A percentile compares a stretch with the other conserved stretches of the same genome.
These are phyloP conservation scores for Powellomyces hirtus DNA, from an alignment of 192 early-diverging fungal genomes.

Conservation along the genomic window DNA sequence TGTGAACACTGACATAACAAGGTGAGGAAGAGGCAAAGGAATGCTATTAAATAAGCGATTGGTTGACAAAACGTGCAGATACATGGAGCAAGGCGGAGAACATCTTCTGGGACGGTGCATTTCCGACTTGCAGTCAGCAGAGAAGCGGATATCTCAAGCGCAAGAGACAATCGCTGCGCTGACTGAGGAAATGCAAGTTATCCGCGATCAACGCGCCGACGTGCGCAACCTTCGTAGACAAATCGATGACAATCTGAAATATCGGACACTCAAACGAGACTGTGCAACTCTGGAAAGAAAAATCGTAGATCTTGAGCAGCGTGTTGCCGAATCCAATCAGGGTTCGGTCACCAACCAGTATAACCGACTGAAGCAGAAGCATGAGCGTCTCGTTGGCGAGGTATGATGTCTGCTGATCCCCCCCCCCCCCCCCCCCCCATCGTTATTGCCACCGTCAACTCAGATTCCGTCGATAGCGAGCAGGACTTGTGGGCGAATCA, in stretches of 20 bases:
- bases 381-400: conserved; percentile 32
- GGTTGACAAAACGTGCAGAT: conserved; percentile 16
- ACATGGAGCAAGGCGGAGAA: conserved; percentile 6
- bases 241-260: conserved; percentile 50
- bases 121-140: conserved; percentile 7
- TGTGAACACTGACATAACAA: conserved; percentile 31
- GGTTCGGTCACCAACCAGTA: conserved; percentile 31
- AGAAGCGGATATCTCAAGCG: conserved; percentile 31
- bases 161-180: conserved; percentile 37
- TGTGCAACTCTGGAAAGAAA: conserved; percentile 29
- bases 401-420: conserved; percentile 21
- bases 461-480: conserved; percentile 35
- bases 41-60: conserved; percentile 3
- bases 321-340: conserved; percentile 32
- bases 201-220: conserved; percentile 31
- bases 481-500: conserved; percentile 68
- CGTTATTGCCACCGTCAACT: no score
- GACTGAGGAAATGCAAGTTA: conserved; percentile 33
- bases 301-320: conserved; percentile 39
- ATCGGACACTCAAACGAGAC: conserved; percentile 44
- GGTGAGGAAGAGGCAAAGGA: conserved; percentile 7
- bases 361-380: conserved; percentile 30
- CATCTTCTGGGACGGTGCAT: conserved; percentile 21
- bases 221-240: conserved; percentile 25
- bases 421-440: no score